Evolutionary conservation across 305 asterid genomes (phyloP), one percentile per base, ranked within the genome.

Genomic region (Striga hermonthica): DNA sequence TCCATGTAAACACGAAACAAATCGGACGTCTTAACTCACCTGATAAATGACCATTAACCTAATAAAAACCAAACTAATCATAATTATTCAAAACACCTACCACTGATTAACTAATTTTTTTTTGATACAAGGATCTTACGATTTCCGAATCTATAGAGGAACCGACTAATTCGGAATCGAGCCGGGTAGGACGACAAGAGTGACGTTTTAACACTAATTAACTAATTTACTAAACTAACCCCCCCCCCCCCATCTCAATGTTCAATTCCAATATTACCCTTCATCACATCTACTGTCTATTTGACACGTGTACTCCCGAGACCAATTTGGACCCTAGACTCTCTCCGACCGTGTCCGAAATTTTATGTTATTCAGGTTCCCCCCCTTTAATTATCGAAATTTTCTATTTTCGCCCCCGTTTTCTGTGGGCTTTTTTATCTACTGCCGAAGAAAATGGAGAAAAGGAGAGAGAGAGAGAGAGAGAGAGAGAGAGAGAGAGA

Each of bases 1-100:
- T 48, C 14, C 14, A 0, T 48, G 14, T 48, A 45, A 11, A 45
- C 10, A 7, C 10, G 12, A 44, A 9, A 8, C 0, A 45, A 37
- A 63, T 54, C 38, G 16, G 77, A 76, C 59, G 6, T 40, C 74
- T 67, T 60, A 68, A 68, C 77, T 67, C 72, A 72, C 45, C 31
- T 64, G 66, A 72, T 64, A 0, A 58, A 35, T 76, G 77, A 76
- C 77, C 53, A 72, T 40, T 68, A 64, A 72, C 80, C 80, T 68
- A 72, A 76, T 47, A 1, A 61, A 13, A 45, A 45, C n/a, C 72
- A 47, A 22, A 50, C 9, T 22, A 22, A 22, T 65, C 65, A 65
- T n/a, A n/a, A n/a, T 40, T 5, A 49, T 22, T 48, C 54, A 48
- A 48, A 16, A n/a, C 14, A 48, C 54, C 54, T 7, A 8, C 14